Evolutionary conservation across 192 early-diverging fungal genomes (phyloP).

Genomic region (Phycomyces blakesleeanus): DNA sequence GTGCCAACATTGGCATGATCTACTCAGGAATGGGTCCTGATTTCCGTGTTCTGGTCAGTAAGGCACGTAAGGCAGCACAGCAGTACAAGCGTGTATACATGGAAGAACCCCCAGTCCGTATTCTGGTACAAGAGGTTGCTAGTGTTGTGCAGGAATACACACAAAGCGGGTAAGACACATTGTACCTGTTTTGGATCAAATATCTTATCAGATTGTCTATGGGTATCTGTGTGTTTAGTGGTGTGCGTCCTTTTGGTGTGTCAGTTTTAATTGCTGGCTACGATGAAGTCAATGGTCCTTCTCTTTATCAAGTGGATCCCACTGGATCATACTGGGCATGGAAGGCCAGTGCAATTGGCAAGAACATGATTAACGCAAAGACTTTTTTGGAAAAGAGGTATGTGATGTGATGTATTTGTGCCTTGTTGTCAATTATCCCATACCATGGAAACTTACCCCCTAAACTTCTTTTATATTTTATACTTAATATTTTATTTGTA

Average conservation of each 20-base stretch:
- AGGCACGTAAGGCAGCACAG: slow-evolving; percentile 95
- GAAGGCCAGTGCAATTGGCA: slow-evolving; percentile 98
- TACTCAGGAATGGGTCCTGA: slow-evolving; percentile 99
- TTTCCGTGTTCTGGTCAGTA: slow-evolving; percentile 91
- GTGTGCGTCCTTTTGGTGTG: slow-evolving; percentile 98
- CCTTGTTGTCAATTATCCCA: no score
- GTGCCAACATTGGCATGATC: slow-evolving; percentile 94
- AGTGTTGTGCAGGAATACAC: slow-evolving; percentile 99
- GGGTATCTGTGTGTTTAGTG: slow-evolving; percentile 51
- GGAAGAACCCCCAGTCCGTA: slow-evolving; percentile 92
- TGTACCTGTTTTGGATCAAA: background rate
- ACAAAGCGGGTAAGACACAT: slow-evolving; percentile 77
- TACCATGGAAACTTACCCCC: background rate
- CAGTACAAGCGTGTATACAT: slow-evolving; percentile 89
- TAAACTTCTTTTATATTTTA: background rate
- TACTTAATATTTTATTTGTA: no score
- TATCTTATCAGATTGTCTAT: background rate
- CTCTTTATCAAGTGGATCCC: slow-evolving; percentile 98
- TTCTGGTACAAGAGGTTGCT: slow-evolving; percentile 96
- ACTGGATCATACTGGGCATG: slow-evolving; percentile 98
- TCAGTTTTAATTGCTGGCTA: slow-evolving; percentile 94
- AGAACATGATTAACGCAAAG: slow-evolving; percentile 99
- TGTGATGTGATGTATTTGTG: background rate
- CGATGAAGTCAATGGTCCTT: slow-evolving; percentile 82
- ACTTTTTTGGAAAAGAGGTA: slow-evolving; percentile 98